Conservation (phyloP, 352 stramenopile species). For the Pilasporangium apinafurcum region DNA sequence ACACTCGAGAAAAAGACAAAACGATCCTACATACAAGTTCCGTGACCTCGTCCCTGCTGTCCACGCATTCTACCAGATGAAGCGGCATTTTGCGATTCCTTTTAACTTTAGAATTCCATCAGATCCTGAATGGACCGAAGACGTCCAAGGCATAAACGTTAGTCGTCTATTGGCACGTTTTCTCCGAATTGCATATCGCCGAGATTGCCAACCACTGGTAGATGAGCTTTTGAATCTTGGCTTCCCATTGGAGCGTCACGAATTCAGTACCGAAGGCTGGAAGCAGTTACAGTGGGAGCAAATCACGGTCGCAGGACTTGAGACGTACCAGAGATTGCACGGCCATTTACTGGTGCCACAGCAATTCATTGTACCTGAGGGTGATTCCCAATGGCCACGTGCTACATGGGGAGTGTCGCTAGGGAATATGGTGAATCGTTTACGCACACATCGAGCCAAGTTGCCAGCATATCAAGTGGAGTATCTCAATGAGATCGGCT, state of each 20-base stretch:
- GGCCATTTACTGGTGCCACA: not conserved
- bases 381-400: not conserved
- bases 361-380: not conserved
- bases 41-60: no score
- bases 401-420: not conserved
- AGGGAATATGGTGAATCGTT: not conserved
- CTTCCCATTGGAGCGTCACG: constrained; percentile 29
- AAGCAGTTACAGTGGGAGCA: not conserved
- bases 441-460: not conserved
- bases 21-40: no score
- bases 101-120: no score
- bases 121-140: no score
- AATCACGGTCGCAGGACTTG: not conserved
- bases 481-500: constrained; percentile 2
- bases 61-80: no score
- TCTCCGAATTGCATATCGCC: no score
- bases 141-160: no score
- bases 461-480: not conserved
- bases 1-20: no score
- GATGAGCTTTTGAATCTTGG: constrained; percentile 41
- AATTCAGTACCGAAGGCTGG: not conserved
- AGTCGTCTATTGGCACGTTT: no score
- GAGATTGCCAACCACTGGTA: constrained; percentile 51
- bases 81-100: no score
- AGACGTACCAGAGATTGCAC: not conserved